A percentile compares a stretch with the other conserved stretches of the same genome.
Conservation (phyloP, 345 rosid species). For the Eucalyptus decipiens region DNA sequence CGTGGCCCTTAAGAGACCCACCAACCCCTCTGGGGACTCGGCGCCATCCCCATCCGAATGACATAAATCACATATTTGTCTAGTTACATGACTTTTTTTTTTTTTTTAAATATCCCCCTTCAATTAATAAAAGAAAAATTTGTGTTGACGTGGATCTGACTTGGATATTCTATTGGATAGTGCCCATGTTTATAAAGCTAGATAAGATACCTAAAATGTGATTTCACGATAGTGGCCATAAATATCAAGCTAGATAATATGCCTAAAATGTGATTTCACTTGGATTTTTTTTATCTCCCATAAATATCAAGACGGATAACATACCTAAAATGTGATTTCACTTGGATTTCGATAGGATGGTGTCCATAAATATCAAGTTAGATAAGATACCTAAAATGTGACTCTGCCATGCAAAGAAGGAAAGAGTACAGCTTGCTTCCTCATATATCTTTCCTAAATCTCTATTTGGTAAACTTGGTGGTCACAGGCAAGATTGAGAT, state of each 20-base stretch:
- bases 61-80: neutral
- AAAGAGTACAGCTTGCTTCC: neutral
- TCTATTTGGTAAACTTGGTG: neutral
- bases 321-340: neutral
- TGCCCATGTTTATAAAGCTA: neutral
- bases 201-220: neutral
- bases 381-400: neutral
- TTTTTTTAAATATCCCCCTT: neutral
- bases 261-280: neutral
- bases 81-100: neutral
- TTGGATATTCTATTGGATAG: neutral
- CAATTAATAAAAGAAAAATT: neutral
- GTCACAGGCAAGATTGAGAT: neutral
- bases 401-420: neutral
- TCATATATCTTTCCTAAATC: neutral
- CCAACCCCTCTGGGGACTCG: neutral
- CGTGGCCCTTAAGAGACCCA: neutral
- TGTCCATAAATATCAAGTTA: neutral
- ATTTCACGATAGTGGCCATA: neutral
- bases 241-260: neutral
- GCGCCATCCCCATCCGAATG: fast-evolving
- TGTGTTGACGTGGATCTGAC: neutral
- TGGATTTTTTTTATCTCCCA: neutral
- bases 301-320: neutral
- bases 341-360: neutral